Evolutionary conservation across 768 basidiomycete species (phyloP).

Genomic region (Tricholoma hemisulphureum): DNA sequence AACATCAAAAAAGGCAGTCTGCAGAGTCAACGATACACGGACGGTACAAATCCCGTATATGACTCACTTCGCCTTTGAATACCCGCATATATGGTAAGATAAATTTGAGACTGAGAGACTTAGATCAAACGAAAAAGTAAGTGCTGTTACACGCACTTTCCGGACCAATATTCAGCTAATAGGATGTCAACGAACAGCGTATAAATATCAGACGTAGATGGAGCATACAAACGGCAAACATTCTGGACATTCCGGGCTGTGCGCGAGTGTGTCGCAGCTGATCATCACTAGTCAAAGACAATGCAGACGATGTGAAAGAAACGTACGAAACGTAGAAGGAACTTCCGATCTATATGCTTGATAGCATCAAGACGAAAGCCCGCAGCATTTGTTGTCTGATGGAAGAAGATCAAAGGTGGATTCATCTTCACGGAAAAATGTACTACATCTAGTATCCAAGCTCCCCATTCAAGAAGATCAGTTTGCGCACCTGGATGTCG

Average conservation of each 20-base stretch:
- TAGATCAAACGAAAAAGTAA: not conserved
- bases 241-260: slow-evolving; percentile 38
- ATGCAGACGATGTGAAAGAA: not conserved
- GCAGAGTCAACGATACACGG: slow-evolving; percentile 1
- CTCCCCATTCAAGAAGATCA: slow-evolving; percentile 75
- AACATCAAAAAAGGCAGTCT: slow-evolving; percentile 91
- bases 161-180: slow-evolving; percentile 83
- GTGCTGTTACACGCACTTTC: slow-evolving; percentile 43
- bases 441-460: slow-evolving; percentile 62
- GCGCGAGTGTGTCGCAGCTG: slow-evolving; percentile 56
- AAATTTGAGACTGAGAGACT: slow-evolving; percentile 39
- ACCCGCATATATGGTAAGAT: slow-evolving; percentile 58
- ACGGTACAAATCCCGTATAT: not conserved
- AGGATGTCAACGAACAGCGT: slow-evolving; percentile 15
- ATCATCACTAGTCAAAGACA: not conserved
- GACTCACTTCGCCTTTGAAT: slow-evolving; percentile 63
- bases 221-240: slow-evolving; percentile 60
- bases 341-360: slow-evolving; percentile 79
- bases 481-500: slow-evolving; percentile 75
- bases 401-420: slow-evolving; percentile 2
- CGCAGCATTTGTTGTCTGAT: slow-evolving; percentile 60
- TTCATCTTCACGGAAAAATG: not conserved
- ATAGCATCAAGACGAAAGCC: slow-evolving; percentile 91
- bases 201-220: not conserved
- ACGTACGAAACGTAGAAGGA: slow-evolving; percentile 68